A percentile compares a stretch with the other conserved stretches of the same genome.
phyloP scores from a whole-genome alignment of 495 filamentous ascomycete genomes.

The Clavariopsis aquatica region DNA sequence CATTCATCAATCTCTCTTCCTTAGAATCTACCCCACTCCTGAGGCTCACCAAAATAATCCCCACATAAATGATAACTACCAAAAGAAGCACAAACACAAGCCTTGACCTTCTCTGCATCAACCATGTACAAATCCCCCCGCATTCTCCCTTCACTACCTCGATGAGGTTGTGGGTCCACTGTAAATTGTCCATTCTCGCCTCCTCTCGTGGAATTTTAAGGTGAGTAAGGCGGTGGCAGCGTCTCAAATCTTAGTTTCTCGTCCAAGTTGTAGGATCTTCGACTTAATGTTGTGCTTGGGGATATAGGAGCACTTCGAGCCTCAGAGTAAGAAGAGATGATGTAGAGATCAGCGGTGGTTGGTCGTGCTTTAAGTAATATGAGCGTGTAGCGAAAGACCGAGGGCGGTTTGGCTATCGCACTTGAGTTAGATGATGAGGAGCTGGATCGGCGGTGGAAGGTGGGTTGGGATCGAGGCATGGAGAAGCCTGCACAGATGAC shows the following conservation, averaged over 20 bases:
- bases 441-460: slow-evolving; percentile 13
- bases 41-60: not conserved
- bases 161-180: not conserved
- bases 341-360: slow-evolving; percentile 9
- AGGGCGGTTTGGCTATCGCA: slow-evolving; percentile 11
- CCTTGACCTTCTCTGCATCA: not conserved
- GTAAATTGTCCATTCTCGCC: not conserved
- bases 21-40: not conserved
- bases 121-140: not conserved
- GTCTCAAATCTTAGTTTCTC: slow-evolving; percentile 4
- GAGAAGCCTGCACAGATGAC: not conserved
- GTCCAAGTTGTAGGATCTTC: not conserved
- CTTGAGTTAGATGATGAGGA: slow-evolving; percentile 9
- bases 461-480: slow-evolving; percentile 6
- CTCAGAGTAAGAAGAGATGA: slow-evolving; percentile 3
- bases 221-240: slow-evolving; percentile 27
- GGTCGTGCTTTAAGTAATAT: slow-evolving; percentile 30
- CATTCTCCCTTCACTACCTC: not conserved
- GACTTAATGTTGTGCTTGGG: not conserved
- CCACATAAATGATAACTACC: not conserved
- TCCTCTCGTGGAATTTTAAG: slow-evolving; percentile 4
- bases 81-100: not conserved
- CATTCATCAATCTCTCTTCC: not conserved
- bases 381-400: slow-evolving; percentile 31
- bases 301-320: not conserved